phyloP scores from a whole-genome alignment of 441 rosid species.

The Cnidoscolus chayamansa region DNA sequence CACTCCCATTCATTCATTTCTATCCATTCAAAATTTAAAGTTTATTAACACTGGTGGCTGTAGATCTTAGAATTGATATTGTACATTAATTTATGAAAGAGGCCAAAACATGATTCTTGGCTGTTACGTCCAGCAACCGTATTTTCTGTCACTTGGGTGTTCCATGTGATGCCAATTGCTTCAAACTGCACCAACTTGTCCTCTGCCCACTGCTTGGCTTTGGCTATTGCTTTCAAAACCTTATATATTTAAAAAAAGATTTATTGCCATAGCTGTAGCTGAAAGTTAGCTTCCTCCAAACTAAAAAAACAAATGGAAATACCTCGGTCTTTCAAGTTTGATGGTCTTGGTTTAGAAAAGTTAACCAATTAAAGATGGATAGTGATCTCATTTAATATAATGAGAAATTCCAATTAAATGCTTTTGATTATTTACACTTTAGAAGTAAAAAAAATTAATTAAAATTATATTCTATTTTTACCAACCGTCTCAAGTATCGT shows the following conservation, averaged over 20 bases:
- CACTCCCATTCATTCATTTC: no score
- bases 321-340: not conserved
- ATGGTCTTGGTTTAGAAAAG: no score
- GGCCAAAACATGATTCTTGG: constrained; percentile 18
- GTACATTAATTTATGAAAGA: not conserved
- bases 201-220: not conserved
- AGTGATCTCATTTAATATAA: no score
- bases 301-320: not conserved
- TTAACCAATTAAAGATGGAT: no score
- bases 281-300: not conserved
- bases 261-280: not conserved
- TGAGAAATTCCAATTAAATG: no score
- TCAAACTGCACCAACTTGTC: not conserved
- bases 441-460: no score
- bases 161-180: constrained; percentile 10
- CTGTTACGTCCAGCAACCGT: constrained; percentile 27
- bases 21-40: no score
- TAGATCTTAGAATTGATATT: not conserved
- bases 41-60: not conserved
- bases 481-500: no score
- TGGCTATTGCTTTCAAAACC: constrained; percentile 5
- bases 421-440: no score
- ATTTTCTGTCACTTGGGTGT: not conserved
- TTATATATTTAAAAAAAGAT: no score
- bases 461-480: no score